These are phyloP conservation scores for Pseudofabraea citricarpa DNA, from an alignment of 2,329 filamentous ascomycete species.

Conservation along the genomic window DNA sequence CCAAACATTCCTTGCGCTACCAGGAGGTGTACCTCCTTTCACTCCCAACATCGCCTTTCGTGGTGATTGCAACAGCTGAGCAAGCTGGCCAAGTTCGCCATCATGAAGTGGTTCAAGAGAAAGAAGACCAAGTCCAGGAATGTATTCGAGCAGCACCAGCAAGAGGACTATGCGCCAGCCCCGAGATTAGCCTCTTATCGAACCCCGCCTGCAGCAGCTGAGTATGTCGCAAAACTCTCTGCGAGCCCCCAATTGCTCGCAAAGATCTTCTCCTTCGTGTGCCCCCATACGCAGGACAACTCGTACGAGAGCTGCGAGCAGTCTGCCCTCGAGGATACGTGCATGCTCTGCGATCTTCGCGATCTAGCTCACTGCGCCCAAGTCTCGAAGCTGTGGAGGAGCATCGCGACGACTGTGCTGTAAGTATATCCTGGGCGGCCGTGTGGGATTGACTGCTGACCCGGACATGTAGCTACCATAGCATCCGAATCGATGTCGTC, in stretches of 20 bases:
- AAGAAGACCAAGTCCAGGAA: conserved; percentile 15
- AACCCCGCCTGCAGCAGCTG: conserved; percentile 14
- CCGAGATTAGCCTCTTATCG: conserved; percentile 6
- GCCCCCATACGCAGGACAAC: conserved; percentile 74
- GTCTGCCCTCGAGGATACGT: conserved; percentile 71
- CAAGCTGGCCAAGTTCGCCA: conserved; percentile 20
- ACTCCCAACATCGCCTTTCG: neutral
- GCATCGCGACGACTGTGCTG: conserved; percentile 47
- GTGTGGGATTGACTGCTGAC: conserved; percentile 6
- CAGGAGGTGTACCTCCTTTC: neutral
- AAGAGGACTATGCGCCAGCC: conserved; percentile 1
- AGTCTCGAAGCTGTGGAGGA: conserved; percentile 69
- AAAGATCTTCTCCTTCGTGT: conserved; percentile 76
- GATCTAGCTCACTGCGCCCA: conserved; percentile 77
- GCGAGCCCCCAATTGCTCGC: conserved; percentile 58
- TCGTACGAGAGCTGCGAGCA: conserved; percentile 80
- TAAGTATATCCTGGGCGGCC: conserved; percentile 40
- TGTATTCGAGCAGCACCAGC: conserved; percentile 4
- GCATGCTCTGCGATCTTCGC: conserved; percentile 90
- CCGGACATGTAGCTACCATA: conserved; percentile 62
- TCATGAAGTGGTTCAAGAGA: conserved; percentile 24
- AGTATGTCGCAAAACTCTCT: conserved; percentile 46
- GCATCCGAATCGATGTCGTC: conserved; percentile 87
- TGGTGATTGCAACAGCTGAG: conserved; percentile 6
- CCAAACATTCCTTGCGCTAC: no score